These are phyloP conservation scores for Trametes sanguinea DNA, from an alignment of 768 basidiomycete genomes.

Conservation along the genomic window DNA sequence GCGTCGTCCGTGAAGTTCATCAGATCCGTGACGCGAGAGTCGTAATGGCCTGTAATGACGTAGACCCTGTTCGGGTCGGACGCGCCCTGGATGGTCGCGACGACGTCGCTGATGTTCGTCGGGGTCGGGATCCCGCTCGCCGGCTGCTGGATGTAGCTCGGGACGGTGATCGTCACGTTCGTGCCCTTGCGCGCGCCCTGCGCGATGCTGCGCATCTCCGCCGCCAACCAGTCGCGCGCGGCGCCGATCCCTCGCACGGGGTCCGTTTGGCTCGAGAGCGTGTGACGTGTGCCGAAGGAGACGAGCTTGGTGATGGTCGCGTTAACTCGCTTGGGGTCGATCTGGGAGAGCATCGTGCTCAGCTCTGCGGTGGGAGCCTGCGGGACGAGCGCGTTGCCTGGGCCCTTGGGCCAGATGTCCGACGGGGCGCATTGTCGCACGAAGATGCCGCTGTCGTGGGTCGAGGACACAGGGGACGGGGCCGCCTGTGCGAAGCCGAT, in stretches of 20 bases:
- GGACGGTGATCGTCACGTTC: slow-evolving; percentile 41
- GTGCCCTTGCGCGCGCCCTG: slow-evolving; percentile 41
- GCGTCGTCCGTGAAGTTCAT: slow-evolving; percentile 47
- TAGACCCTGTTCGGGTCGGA: slow-evolving; percentile 52
- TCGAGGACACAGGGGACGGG: slow-evolving; percentile 2
- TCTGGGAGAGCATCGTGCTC: slow-evolving; percentile 45
- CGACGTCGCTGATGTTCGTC: slow-evolving; percentile 53
- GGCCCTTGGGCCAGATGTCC: slow-evolving; percentile 52
- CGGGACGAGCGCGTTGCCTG: slow-evolving; percentile 43
- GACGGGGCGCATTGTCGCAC: slow-evolving; percentile 25
- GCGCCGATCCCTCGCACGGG: slow-evolving; percentile 55
- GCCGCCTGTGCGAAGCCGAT: slow-evolving; percentile 8
- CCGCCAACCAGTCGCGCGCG: slow-evolving; percentile 56
- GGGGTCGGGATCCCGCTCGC: slow-evolving; percentile 39
- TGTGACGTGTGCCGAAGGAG: slow-evolving; percentile 57
- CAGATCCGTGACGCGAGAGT: slow-evolving; percentile 46
- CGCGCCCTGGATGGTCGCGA: slow-evolving; percentile 51
- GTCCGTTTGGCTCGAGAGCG: slow-evolving; percentile 54
- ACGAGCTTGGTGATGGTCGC: slow-evolving; percentile 53
- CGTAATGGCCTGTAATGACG: slow-evolving; percentile 57
- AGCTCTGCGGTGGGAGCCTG: slow-evolving; percentile 50
- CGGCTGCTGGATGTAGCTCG: slow-evolving; percentile 46
- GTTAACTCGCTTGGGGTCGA: slow-evolving; percentile 47
- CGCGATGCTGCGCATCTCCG: slow-evolving; percentile 46
- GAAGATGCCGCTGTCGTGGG: slow-evolving; percentile 11